Percentiles rank a stretch among this genome's conserved stretches.
Evolutionary conservation across 257 asterid genomes (phyloP).

Genomic region (Ligustrum vulgare): DNA sequence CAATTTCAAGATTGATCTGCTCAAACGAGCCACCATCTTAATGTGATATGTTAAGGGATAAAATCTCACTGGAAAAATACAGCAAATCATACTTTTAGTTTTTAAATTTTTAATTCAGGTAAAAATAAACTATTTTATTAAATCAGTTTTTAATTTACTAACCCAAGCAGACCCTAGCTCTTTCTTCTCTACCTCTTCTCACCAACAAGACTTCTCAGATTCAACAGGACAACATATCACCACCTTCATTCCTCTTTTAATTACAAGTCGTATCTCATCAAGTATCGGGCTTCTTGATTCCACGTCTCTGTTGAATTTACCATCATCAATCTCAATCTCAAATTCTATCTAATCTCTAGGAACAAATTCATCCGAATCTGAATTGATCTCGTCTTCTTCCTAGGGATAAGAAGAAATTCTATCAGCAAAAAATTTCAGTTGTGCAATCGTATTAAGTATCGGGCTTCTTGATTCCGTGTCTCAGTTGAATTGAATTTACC

Average conservation of each 20-base stretch:
- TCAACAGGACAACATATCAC: slow-evolving; percentile 95
- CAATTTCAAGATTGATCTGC: no score
- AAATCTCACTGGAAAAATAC: no score
- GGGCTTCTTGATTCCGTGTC: slow-evolving; percentile 41
- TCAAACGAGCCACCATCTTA: no score
- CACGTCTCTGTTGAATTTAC: slow-evolving; percentile 67
- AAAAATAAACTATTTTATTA: no score
- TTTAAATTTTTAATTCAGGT: no score
- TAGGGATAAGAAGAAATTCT: slow-evolving; percentile 73
- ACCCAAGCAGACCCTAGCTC: no score
- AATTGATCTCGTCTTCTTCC: slow-evolving; percentile 64
- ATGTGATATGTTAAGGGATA: no score
- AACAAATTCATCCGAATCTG: slow-evolving; percentile 52
- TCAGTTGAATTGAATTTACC: slow-evolving; percentile 83
- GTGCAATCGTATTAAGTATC: slow-evolving; percentile 76
- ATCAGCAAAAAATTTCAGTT: slow-evolving; percentile 87
- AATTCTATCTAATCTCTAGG: slow-evolving; percentile 38
- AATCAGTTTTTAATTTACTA: no score
- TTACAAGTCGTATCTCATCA: slow-evolving; percentile 53
- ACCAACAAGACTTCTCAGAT: slow-evolving; percentile 81
- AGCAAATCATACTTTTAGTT: no score
- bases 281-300: slow-evolving; percentile 49
- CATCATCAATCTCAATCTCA: slow-evolving; percentile 63
- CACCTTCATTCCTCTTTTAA: slow-evolving; percentile 83
- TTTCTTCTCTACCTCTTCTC: no score